These are phyloP conservation scores for Diaporthe ilicicola DNA, from an alignment of 2,329 filamentous ascomycete genomes.

Conservation along the genomic window DNA sequence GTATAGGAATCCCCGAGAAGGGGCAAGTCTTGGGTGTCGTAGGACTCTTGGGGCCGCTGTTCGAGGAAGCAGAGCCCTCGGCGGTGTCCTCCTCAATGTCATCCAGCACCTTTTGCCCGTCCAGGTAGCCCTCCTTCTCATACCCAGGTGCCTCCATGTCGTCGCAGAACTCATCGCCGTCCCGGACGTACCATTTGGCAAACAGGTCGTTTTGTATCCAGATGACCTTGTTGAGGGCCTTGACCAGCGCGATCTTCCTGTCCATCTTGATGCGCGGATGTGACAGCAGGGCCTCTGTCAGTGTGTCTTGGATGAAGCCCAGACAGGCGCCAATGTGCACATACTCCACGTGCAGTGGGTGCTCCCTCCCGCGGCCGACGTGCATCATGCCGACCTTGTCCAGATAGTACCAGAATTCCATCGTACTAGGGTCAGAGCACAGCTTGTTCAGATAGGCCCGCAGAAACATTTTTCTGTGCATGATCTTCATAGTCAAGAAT, in stretches of 20 bases:
- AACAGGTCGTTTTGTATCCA: conserved; percentile 91
- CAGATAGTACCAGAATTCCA: conserved; percentile 85
- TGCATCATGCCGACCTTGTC: conserved; percentile 90
- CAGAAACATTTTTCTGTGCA: conserved; percentile 80
- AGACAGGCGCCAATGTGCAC: conserved; percentile 78
- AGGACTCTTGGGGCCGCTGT: conserved; percentile 26
- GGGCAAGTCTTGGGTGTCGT: conserved; percentile 30
- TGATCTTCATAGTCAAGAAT: conserved; percentile 51
- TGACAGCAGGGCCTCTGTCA: conserved; percentile 78
- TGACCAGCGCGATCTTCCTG: conserved; percentile 77
- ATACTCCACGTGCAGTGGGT: conserved; percentile 82
- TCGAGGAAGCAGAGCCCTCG: conserved; percentile 14
- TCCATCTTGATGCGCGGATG: conserved; percentile 72
- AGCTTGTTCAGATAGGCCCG: conserved; percentile 79
- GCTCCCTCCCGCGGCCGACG: conserved; percentile 75
- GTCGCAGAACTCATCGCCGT: conserved; percentile 68
- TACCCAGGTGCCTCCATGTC: conserved; percentile 57
- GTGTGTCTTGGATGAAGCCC: conserved; percentile 79
- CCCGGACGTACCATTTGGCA: conserved; percentile 80
- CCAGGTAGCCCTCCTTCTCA: conserved; percentile 70
- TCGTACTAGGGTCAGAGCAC: conserved; percentile 76
- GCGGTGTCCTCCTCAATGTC: conserved; percentile 46
- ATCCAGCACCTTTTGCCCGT: conserved; percentile 67
- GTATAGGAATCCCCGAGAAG: conserved; percentile 30
- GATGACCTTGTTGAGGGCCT: conserved; percentile 81